Evolutionary conservation across 441 rosid species (phyloP).

Genomic region (Pelargonium australe): DNA sequence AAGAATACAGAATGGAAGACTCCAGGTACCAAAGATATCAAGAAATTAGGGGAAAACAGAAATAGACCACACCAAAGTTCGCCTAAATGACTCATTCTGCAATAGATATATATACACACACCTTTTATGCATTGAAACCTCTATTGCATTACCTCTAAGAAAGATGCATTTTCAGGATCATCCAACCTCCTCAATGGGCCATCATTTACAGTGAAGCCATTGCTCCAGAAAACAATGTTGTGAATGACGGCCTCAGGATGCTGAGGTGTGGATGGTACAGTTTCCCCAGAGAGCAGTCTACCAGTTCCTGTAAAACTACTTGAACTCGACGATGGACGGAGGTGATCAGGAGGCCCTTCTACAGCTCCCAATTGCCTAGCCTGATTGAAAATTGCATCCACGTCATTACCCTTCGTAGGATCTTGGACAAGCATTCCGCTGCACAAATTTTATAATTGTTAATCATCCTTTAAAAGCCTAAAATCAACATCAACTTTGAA

Average conservation of each 20-base stretch:
- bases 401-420: conserved; percentile 74
- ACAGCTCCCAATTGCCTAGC: conserved; percentile 91
- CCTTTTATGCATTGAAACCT: background rate
- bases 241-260: conserved; percentile 80
- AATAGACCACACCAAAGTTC: background rate
- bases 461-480: background rate
- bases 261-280: conserved; percentile 54
- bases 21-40: background rate
- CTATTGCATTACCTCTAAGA: conserved; percentile 60
- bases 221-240: conserved; percentile 84
- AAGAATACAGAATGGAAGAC: too few relatives aligned
- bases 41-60: background rate
- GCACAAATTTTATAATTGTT: conserved; percentile 16
- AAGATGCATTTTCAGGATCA: conserved; percentile 91
- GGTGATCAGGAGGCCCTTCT: conserved; percentile 67
- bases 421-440: conserved; percentile 98
- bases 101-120: background rate
- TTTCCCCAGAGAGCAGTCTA: conserved; percentile 80
- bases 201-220: conserved; percentile 91
- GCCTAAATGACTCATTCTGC: background rate
- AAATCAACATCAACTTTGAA: background rate
- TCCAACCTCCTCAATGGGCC: conserved; percentile 86
- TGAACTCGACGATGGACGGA: conserved; percentile 63
- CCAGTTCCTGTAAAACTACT: conserved; percentile 80
- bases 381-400: conserved; percentile 85